Conservation (phyloP, 345 rosid species). For the Durio zibethinus region DNA sequence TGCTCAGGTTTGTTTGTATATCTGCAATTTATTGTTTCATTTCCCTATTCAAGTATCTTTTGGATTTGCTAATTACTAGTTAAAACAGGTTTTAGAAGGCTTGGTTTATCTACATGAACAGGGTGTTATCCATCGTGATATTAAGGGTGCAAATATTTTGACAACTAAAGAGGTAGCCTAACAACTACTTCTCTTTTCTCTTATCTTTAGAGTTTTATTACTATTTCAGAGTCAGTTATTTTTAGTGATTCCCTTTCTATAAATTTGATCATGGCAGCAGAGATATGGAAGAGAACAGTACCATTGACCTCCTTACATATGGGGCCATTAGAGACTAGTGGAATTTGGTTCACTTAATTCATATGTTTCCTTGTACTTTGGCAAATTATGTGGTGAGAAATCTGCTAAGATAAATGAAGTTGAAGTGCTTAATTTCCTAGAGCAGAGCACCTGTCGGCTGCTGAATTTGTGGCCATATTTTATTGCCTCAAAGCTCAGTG, state of each 20-base stretch:
- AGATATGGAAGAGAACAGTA: background rate
- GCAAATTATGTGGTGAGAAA: background rate
- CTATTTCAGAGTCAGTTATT: background rate
- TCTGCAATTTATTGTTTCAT: slow-evolving; percentile 23
- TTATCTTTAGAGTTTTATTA: background rate
- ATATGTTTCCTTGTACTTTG: slow-evolving; percentile 7
- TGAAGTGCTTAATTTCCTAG: background rate
- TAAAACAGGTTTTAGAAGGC: slow-evolving; percentile 90
- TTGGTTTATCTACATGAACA: slow-evolving; percentile 96
- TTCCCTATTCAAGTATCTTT: background rate
- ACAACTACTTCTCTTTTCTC: background rate
- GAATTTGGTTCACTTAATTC: background rate
- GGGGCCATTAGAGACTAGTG: background rate
- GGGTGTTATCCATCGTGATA: slow-evolving; percentile 99
- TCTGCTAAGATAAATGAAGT: background rate
- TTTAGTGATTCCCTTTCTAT: background rate
- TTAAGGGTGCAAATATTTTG: slow-evolving; percentile 98
- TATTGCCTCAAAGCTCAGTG: background rate
- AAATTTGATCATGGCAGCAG: background rate
- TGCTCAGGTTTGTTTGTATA: slow-evolving; percentile 77
- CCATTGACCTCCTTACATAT: background rate
- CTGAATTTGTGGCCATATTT: background rate
- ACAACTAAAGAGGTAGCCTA: slow-evolving; percentile 88
- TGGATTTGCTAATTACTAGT: slow-evolving; percentile 24
- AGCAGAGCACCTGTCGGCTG: background rate